Conservation (phyloP, 116 monocot genomes). For the Iris pallida region DNA sequence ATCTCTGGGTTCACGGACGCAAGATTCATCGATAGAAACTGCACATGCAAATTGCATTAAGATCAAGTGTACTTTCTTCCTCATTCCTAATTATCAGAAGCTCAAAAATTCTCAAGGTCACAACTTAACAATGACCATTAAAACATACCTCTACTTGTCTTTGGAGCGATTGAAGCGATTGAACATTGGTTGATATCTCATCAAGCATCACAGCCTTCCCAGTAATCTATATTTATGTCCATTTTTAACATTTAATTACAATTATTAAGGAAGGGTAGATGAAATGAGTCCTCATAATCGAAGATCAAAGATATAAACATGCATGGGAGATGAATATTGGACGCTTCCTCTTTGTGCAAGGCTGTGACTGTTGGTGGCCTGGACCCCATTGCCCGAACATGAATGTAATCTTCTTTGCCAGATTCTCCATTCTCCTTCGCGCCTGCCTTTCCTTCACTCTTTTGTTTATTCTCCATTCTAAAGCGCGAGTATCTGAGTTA, state of each 20-base stretch:
- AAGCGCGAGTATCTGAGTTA: too few relatives aligned
- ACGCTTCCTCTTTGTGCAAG: slow-evolving; percentile 71
- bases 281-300: background rate
- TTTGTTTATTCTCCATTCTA: too few relatives aligned
- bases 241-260: background rate
- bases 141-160: slow-evolving; percentile 70
- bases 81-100: background rate
- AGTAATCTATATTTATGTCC: slow-evolving; percentile 14
- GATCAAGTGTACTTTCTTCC: background rate
- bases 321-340: background rate
- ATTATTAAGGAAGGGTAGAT: background rate
- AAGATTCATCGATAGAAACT: slow-evolving; percentile 96
- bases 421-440: slow-evolving; percentile 22
- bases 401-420: slow-evolving; percentile 68
- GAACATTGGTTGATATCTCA: slow-evolving; percentile 86
- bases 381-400: slow-evolving; percentile 82
- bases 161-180: slow-evolving; percentile 75
- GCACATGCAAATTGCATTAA: slow-evolving; percentile 7
- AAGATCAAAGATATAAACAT: slow-evolving; percentile 1
- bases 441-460: slow-evolving; percentile 11
- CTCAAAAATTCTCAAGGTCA: too few relatives aligned
- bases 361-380: slow-evolving; percentile 90
- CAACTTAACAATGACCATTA: too few relatives aligned
- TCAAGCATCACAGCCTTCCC: slow-evolving; percentile 73
- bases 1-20: slow-evolving; percentile 59